Evolutionary conservation across 2,329 filamentous ascomycete species (phyloP).

Genomic region (Colletotrichum nymphaeae): DNA sequence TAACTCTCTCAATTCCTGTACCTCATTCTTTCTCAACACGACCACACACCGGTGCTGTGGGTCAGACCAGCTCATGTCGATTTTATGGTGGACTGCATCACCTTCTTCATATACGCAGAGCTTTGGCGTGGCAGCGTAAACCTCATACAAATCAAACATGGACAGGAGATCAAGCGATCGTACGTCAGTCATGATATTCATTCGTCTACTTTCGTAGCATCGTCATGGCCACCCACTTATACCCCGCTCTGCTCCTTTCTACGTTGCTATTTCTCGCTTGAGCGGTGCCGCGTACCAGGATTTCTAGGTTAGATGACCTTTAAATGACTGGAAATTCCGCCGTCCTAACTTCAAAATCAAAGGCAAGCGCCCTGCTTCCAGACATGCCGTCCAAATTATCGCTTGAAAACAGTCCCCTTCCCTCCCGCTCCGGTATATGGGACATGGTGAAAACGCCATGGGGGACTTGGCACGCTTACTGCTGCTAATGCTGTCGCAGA

Average conservation of each 20-base stretch:
- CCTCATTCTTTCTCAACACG: neutral
- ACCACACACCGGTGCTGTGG: neutral
- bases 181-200: slow-evolving; percentile 33
- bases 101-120: neutral
- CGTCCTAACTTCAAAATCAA: neutral
- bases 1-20: neutral
- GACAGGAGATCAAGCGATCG: slow-evolving; percentile 23
- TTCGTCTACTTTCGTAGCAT: slow-evolving; percentile 33
- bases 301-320: neutral
- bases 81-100: neutral
- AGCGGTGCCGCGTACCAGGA: neutral
- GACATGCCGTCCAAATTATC: slow-evolving; percentile 1
- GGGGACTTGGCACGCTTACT: slow-evolving; percentile 1
- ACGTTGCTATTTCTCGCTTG: slow-evolving; percentile 11
- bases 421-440: neutral
- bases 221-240: slow-evolving; percentile 19
- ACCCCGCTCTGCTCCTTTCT: slow-evolving; percentile 33
- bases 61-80: neutral
- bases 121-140: neutral
- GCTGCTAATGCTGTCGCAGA: slow-evolving; percentile 32
- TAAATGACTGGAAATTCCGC: neutral
- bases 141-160: neutral
- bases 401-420: neutral
- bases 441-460: slow-evolving; percentile 12
- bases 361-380: slow-evolving; percentile 3